Evolutionary conservation across 257 asterid species (phyloP).

Genomic region (Ophiorrhiza pumila): DNA sequence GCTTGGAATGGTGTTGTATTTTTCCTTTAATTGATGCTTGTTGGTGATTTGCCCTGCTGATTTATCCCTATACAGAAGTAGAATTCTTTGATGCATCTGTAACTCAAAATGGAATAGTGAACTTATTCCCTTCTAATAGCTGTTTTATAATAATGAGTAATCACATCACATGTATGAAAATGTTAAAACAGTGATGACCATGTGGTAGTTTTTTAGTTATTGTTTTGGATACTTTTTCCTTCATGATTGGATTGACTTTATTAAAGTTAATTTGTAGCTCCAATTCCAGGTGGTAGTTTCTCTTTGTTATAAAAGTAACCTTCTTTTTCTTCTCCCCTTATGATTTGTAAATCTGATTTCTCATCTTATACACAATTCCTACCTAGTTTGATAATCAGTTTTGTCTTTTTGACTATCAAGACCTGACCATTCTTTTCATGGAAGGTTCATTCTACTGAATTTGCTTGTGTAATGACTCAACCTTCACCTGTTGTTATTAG

Average conservation of each 20-base stretch:
- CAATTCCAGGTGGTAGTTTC: neutral
- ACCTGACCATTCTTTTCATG: neutral
- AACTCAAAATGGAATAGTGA: neutral
- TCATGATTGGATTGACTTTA: neutral
- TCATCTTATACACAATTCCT: no score
- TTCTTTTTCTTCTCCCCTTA: no score
- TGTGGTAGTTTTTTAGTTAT: neutral
- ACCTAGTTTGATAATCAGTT: neutral
- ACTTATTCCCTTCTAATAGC: neutral
- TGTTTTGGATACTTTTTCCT: neutral
- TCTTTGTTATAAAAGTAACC: no score
- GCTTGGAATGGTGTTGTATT: neutral
- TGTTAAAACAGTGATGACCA: neutral
- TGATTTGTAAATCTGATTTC: no score
- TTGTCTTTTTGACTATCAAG: neutral
- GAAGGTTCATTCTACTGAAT: neutral
- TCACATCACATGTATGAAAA: neutral
- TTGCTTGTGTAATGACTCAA: neutral
- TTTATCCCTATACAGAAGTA: neutral
- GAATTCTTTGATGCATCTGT: neutral
- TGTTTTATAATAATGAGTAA: neutral
- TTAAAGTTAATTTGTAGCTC: neutral
- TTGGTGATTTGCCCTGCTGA: neutral
- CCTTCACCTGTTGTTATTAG: neutral
- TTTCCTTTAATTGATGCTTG: neutral